phyloP scores from a whole-genome alignment of 331 rosid species.

The Rosa hybrid region DNA sequence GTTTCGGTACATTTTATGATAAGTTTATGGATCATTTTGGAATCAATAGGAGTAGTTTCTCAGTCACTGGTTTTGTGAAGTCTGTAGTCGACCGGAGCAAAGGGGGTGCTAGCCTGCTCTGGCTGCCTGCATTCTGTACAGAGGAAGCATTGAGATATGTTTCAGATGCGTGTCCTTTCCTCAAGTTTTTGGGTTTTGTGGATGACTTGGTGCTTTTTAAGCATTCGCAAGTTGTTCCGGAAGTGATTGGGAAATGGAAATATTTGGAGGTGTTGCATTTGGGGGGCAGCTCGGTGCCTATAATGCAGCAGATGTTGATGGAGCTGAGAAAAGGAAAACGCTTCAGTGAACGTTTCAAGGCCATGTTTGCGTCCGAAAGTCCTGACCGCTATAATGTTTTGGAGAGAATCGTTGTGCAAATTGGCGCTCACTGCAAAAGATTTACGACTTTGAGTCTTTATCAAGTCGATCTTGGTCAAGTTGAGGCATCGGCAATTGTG shows the following conservation, averaged over 20 bases:
- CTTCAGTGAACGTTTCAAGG: not conserved
- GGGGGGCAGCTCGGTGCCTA: too few relatives aligned
- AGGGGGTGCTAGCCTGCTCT: not conserved
- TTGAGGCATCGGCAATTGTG: not conserved
- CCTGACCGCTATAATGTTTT: not conserved
- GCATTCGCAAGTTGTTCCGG: not conserved
- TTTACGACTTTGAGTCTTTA: too few relatives aligned
- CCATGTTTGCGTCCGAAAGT: not conserved
- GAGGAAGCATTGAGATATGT: not conserved
- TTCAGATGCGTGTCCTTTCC: not conserved
- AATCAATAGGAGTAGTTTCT: not conserved
- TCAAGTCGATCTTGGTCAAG: not conserved
- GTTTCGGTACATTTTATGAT: not conserved
- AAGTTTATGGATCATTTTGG: not conserved
- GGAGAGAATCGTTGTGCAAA: not conserved
- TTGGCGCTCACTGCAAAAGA: not conserved
- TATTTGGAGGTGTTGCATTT: not conserved
- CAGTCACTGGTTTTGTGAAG: not conserved
- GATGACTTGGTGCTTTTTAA: not conserved
- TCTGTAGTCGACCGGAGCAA: not conserved
- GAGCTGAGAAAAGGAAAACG: not conserved
- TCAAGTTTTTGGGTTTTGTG: not conserved
- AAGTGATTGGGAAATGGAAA: not conserved
- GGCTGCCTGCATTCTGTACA: not conserved
- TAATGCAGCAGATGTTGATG: not conserved